Conservation (phyloP, 345 rosid species). For the Laguncularia racemosa region DNA sequence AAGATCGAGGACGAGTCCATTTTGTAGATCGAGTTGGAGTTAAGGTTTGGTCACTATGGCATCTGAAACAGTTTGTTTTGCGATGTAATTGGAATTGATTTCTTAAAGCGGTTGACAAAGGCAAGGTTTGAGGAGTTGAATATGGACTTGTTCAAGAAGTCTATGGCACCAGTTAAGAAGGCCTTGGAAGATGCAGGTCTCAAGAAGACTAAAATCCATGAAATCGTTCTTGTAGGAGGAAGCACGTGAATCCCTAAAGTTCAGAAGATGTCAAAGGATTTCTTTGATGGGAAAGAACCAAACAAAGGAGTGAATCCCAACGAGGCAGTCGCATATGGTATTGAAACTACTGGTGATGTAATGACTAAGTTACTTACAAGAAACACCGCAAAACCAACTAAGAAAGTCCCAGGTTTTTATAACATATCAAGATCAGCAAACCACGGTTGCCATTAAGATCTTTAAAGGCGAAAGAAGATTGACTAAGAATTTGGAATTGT, state of each 20-base stretch:
- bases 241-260: slow-evolving; percentile 98
- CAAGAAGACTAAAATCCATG: slow-evolving; percentile 83
- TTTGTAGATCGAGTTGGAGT: slow-evolving; percentile 3
- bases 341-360: slow-evolving; percentile 96
- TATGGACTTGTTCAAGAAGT: slow-evolving; percentile 91
- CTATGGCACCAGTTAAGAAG: slow-evolving; percentile 99
- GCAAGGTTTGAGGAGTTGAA: slow-evolving; percentile 98
- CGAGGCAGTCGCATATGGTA: slow-evolving; percentile 96
- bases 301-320: slow-evolving; percentile 99
- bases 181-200: slow-evolving; percentile 98
- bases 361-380: slow-evolving; percentile 98
- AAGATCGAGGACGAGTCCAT: slow-evolving; percentile 52
- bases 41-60: no score
- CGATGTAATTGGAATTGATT: slow-evolving; percentile 40
- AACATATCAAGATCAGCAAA: slow-evolving; percentile 98
- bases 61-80: no score
- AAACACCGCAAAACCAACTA: slow-evolving; percentile 94
- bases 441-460: slow-evolving; percentile 94
- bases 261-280: slow-evolving; percentile 92
- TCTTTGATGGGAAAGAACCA: slow-evolving; percentile 96
- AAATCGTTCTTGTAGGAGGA: slow-evolving; percentile 97
- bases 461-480: no score
- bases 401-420: slow-evolving; percentile 98
- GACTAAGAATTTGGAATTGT: no score
- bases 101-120: slow-evolving; percentile 95